Conservation (phyloP, 768 basidiomycete genomes). For the Sutorius australiensis region DNA sequence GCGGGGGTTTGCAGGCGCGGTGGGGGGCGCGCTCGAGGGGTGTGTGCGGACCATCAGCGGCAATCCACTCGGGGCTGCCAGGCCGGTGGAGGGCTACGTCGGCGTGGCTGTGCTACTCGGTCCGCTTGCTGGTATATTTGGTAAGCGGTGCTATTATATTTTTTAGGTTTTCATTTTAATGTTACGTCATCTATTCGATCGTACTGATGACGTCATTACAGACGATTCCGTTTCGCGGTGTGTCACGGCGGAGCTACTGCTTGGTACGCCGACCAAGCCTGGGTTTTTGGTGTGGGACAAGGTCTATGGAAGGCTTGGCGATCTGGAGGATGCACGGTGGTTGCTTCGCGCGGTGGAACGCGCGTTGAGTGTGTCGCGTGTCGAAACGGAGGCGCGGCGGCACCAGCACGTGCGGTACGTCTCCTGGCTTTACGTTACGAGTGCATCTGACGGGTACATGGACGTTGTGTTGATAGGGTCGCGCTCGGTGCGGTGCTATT, state of each 20-base stretch:
- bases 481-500: conserved; percentile 66
- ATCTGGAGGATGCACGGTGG: conserved; percentile 69
- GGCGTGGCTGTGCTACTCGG: conserved; percentile 67
- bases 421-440: no score
- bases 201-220: conserved; percentile 13
- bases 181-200: neutral
- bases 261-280: conserved; percentile 57
- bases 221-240: conserved; percentile 50
- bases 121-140: conserved; percentile 51
- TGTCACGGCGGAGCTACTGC: conserved; percentile 44
- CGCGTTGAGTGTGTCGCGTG: no score
- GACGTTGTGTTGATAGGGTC: conserved; percentile 36
- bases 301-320: conserved; percentile 68
- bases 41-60: conserved; percentile 62
- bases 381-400: no score
- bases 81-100: conserved; percentile 84
- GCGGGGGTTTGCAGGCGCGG: conserved; percentile 46
- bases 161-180: neutral
- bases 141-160: conserved; percentile 38
- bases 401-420: no score
- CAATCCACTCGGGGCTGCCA: conserved; percentile 57
- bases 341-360: conserved; percentile 62
- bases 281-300: conserved; percentile 88
- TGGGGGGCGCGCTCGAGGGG: conserved; percentile 63
- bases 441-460: neutral